Evolutionary conservation across 2,329 filamentous ascomycete genomes (phyloP).

Genomic region (Trichophyton simii): DNA sequence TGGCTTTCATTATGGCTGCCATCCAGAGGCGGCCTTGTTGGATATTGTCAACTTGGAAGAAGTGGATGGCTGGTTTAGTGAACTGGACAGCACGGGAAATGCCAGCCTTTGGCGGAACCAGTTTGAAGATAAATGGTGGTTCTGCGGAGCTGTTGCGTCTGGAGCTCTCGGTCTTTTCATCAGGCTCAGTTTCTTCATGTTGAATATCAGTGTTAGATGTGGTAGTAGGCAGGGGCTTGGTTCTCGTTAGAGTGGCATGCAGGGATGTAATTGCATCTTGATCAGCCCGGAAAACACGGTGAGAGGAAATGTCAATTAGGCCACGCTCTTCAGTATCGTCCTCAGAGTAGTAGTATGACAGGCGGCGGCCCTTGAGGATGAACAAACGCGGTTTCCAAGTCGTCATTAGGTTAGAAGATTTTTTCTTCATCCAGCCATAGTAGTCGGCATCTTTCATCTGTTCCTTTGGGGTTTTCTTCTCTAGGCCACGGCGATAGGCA

Average conservation of each 20-base stretch:
- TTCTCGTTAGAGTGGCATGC: conserved; percentile 82
- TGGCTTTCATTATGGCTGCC: conserved; percentile 97
- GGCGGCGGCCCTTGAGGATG: conserved; percentile 74
- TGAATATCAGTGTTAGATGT: conserved; percentile 28
- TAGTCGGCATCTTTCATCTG: conserved; percentile 83
- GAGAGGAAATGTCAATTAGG: conserved; percentile 92
- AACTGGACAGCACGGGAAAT: conserved; percentile 88
- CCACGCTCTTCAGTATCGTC: conserved; percentile 86
- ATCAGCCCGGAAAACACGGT: conserved; percentile 88
- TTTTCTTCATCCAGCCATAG: conserved; percentile 99
- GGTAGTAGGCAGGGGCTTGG: conserved; percentile 55
- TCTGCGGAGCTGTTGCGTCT: conserved; percentile 28
- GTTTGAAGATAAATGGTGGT: conserved; percentile 92
- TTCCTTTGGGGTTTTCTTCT: conserved; percentile 67
- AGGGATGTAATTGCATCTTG: conserved; percentile 81
- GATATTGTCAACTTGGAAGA: conserved; percentile 88
- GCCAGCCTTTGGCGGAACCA: conserved; percentile 78
- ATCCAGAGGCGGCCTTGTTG: conserved; percentile 89
- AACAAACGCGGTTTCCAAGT: conserved; percentile 98
- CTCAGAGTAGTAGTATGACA: conserved; percentile 95
- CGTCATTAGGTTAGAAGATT: conserved; percentile 87
- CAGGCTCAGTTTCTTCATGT: conserved; percentile 2
- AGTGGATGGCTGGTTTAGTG: conserved; percentile 93
- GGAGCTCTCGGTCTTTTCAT: conserved; percentile 13
- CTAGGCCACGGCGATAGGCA: conserved; percentile 76